Evolutionary conservation across 2,329 filamentous ascomycete species (phyloP).

Genomic region (Huntiella abstrusa): DNA sequence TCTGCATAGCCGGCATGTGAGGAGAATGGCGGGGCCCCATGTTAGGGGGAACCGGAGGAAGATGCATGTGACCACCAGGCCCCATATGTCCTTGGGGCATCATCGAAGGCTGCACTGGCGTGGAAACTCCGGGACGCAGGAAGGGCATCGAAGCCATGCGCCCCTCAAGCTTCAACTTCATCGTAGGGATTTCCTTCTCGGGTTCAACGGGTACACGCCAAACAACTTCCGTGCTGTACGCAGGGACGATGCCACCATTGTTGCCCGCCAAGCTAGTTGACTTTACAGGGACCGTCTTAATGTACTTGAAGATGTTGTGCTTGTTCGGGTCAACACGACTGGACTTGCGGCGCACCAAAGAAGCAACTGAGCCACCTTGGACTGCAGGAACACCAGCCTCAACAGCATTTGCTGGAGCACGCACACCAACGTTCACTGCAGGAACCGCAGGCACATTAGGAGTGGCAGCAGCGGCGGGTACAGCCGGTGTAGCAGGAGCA

Average conservation of each 20-base stretch:
- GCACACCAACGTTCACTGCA: neutral
- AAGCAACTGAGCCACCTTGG: constrained; percentile 13
- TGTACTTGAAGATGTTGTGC: constrained; percentile 33
- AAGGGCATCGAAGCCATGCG: constrained; percentile 51
- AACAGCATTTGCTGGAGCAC: neutral
- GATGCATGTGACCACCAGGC: constrained; percentile 49
- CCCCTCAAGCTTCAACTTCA: constrained; percentile 51
- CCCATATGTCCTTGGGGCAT: constrained; percentile 64
- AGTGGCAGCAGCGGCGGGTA: constrained; percentile 1
- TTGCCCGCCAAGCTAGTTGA: constrained; percentile 37
- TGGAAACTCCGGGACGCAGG: constrained; percentile 31
- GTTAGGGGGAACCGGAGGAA: constrained; percentile 29
- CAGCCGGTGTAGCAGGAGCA: neutral
- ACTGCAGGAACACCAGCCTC: neutral
- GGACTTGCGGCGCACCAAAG: constrained; percentile 50
- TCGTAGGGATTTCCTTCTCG: constrained; percentile 48
- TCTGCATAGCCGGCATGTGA: constrained; percentile 59
- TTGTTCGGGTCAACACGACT: constrained; percentile 54
- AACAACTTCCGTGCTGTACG: constrained; percentile 67
- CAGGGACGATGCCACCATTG: constrained; percentile 67
- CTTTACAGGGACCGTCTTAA: constrained; percentile 37
- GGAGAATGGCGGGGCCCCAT: constrained; percentile 36
- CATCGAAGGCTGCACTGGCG: constrained; percentile 49
- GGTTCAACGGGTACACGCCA: constrained; percentile 56
- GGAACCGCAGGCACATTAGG: neutral